Conservation (phyloP, 495 filamentous ascomycete species). For the Daldinia grandis region DNA sequence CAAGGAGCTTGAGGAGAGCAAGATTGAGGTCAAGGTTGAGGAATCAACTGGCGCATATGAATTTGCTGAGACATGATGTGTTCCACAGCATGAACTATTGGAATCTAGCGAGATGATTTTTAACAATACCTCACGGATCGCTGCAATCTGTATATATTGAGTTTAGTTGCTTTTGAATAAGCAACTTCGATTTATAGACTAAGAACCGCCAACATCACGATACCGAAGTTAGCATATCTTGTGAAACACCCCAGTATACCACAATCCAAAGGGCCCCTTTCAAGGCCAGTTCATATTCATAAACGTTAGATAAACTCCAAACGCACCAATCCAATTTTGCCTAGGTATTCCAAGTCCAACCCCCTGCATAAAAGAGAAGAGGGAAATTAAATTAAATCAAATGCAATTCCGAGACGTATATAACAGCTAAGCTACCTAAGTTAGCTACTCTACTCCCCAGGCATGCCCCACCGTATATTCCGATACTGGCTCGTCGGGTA, state of each 20-base stretch:
- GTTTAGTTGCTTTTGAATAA: not conserved
- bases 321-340: conserved; percentile 10
- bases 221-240: not conserved
- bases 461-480: conserved; percentile 67
- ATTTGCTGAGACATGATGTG: conserved; percentile 68
- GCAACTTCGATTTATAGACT: not conserved
- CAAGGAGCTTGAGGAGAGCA: conserved; percentile 84
- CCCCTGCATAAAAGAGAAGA: not conserved
- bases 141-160: conserved; percentile 10
- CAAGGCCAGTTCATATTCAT: not conserved
- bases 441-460: conserved; percentile 38
- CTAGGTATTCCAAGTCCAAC: conserved; percentile 12
- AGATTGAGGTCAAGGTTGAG: conserved; percentile 83
- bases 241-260: not conserved
- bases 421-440: too few species aligned
- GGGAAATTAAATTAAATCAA: not conserved
- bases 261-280: conserved; percentile 3
- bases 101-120: not conserved
- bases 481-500: conserved; percentile 77
- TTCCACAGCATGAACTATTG: not conserved
- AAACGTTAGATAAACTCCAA: conserved; percentile 7
- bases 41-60: conserved; percentile 66
- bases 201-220: not conserved
- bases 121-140: not conserved
- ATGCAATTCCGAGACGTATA: not conserved